These are phyloP conservation scores for Amanita brunnescens DNA, from an alignment of 768 basidiomycete species.

Conservation along the genomic window DNA sequence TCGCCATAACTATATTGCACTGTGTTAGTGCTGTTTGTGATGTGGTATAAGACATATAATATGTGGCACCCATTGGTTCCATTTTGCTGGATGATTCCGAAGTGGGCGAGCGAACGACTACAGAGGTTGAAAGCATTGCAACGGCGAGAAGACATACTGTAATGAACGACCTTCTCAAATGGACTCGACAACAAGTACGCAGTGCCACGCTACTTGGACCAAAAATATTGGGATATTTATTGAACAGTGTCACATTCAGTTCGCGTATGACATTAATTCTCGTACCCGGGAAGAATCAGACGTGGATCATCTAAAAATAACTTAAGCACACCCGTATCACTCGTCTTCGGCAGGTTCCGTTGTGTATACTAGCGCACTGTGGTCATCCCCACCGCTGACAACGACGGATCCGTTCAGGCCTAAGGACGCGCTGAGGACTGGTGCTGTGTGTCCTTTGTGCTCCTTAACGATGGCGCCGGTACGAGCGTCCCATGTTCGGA, in stretches of 20 bases:
- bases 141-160: neutral
- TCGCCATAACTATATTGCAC: conserved; percentile 35
- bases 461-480: conserved; percentile 70
- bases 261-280: neutral
- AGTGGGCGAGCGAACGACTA: neutral
- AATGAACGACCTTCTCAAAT: too few species aligned
- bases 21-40: neutral
- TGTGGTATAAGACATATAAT: conserved; percentile 13
- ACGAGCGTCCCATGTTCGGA: conserved; percentile 91
- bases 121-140: neutral
- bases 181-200: too few species aligned
- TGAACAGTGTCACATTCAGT: too few species aligned
- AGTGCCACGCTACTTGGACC: too few species aligned
- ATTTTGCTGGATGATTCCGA: neutral
- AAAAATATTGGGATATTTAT: too few species aligned
- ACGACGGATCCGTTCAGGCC: conserved; percentile 64
- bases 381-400: conserved; percentile 88
- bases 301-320: neutral
- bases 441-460: conserved; percentile 75
- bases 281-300: neutral
- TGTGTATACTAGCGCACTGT: conserved; percentile 73
- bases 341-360: conserved; percentile 43
- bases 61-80: conserved; percentile 18
- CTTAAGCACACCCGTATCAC: neutral
- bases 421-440: conserved; percentile 68